These are phyloP conservation scores for Epichloe amarillans DNA, from an alignment of 2,329 filamentous ascomycete species.

Conservation along the genomic window DNA sequence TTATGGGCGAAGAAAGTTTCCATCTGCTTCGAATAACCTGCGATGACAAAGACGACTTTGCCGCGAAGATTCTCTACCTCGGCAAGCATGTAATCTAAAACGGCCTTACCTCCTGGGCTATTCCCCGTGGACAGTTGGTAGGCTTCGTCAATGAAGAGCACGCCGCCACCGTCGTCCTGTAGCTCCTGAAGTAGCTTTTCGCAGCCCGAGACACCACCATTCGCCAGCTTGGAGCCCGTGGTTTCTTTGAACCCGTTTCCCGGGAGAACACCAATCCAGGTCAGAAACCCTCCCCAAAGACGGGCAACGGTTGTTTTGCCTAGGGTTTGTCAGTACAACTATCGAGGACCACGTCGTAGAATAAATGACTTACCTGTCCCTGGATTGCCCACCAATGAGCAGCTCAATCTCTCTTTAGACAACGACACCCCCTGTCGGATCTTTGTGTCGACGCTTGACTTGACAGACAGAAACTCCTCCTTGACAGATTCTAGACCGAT, in stretches of 20 bases:
- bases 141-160: conserved; percentile 66
- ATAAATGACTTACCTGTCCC: conserved; percentile 45
- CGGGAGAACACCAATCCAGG: conserved; percentile 46
- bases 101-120: conserved; percentile 41
- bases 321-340: conserved; percentile 4
- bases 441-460: conserved; percentile 46
- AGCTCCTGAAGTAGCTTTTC: conserved; percentile 37
- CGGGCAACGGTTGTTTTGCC: conserved; percentile 64
- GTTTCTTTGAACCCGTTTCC: conserved; percentile 50
- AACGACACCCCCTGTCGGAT: conserved; percentile 43
- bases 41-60: conserved; percentile 58
- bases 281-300: conserved; percentile 53
- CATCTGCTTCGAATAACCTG: conserved; percentile 64
- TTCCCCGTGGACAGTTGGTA: conserved; percentile 56
- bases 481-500: conserved; percentile 62
- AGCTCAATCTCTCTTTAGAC: conserved; percentile 45
- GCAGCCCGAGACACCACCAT: conserved; percentile 43
- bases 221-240: conserved; percentile 53
- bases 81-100: conserved; percentile 57
- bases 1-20: conserved; percentile 66
- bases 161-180: conserved; percentile 47
- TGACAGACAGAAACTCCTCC: conserved; percentile 46
- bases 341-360: no score
- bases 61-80: conserved; percentile 61
- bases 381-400: conserved; percentile 56